A percentile compares a stretch with the other conserved stretches of the same genome.
Evolutionary conservation across 2,329 filamentous ascomycete species (phyloP).

Genomic region (Fusarium haematococcum): DNA sequence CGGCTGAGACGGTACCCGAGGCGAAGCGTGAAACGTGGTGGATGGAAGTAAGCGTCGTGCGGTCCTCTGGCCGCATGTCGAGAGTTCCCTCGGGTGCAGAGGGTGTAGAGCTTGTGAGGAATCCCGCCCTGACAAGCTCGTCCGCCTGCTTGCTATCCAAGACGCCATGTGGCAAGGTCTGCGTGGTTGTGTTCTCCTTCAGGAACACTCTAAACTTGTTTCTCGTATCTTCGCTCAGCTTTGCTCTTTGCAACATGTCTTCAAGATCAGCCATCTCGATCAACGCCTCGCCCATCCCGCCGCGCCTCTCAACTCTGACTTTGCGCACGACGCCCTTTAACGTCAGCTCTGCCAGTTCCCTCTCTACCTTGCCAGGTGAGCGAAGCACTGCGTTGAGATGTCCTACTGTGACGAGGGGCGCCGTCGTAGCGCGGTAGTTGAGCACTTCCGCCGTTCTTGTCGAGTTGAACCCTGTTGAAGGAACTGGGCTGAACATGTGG

Average conservation of each 20-base stretch:
- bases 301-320: constrained; percentile 72
- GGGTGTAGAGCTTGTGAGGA: constrained; percentile 66
- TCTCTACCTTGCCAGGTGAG: constrained; percentile 73
- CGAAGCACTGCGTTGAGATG: constrained; percentile 74
- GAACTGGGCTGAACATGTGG: constrained; percentile 74
- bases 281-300: constrained; percentile 73
- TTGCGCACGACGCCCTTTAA: constrained; percentile 68
- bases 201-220: constrained; percentile 66
- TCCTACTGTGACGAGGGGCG: constrained; percentile 73
- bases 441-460: constrained; percentile 72
- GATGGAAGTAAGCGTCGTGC: constrained; percentile 69
- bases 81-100: constrained; percentile 51
- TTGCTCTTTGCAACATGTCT: constrained; percentile 54
- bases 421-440: constrained; percentile 68
- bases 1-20: constrained; percentile 75
- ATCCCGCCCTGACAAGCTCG: constrained; percentile 73
- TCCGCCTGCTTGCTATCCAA: constrained; percentile 63
- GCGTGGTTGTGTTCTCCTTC: constrained; percentile 59
- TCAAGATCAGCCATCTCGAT: constrained; percentile 70
- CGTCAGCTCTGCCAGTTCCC: constrained; percentile 73
- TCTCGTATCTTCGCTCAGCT: constrained; percentile 57
- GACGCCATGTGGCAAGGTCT: constrained; percentile 42
- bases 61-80: constrained; percentile 63
- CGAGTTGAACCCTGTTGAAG: constrained; percentile 72
- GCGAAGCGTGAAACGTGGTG: constrained; percentile 73